These are phyloP conservation scores for Acanthochlamys bracteata DNA, from an alignment of 106 monocot genomes.

Conservation along the genomic window DNA sequence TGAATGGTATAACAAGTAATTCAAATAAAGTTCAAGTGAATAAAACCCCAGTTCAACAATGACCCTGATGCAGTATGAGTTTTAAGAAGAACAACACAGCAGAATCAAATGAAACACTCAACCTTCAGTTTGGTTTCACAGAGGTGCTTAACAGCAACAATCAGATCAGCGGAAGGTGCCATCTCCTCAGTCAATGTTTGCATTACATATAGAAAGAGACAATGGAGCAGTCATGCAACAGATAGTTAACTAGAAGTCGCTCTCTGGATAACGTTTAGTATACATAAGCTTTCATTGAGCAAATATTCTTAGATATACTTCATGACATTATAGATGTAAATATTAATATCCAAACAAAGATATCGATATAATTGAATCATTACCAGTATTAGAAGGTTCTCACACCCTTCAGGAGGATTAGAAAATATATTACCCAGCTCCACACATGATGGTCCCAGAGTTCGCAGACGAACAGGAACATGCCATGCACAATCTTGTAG, in stretches of 20 bases:
- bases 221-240: constrained; percentile 1
- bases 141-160: constrained; percentile 77
- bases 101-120: neutral
- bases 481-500: constrained; percentile 83
- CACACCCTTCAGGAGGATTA: constrained; percentile 79
- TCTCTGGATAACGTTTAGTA: constrained; percentile 2
- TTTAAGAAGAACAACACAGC: neutral
- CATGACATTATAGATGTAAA: too few species aligned
- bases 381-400: constrained; percentile 84
- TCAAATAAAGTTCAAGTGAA: too few species aligned
- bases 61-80: too few species aligned
- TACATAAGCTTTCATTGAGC: neutral
- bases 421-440: constrained; percentile 64
- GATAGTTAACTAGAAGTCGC: too few species aligned
- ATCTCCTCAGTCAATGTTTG: constrained; percentile 77
- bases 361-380: neutral
- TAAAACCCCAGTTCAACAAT: too few species aligned
- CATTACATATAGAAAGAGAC: constrained; percentile 54
- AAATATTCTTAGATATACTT: neutral
- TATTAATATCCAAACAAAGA: neutral
- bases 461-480: constrained; percentile 57
- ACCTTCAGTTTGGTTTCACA: constrained; percentile 92
- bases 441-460: constrained; percentile 54
- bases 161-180: constrained; percentile 65
- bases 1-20: neutral